Conservation (phyloP, 2,329 filamentous ascomycete genomes). For the Alternaria arborescens region DNA sequence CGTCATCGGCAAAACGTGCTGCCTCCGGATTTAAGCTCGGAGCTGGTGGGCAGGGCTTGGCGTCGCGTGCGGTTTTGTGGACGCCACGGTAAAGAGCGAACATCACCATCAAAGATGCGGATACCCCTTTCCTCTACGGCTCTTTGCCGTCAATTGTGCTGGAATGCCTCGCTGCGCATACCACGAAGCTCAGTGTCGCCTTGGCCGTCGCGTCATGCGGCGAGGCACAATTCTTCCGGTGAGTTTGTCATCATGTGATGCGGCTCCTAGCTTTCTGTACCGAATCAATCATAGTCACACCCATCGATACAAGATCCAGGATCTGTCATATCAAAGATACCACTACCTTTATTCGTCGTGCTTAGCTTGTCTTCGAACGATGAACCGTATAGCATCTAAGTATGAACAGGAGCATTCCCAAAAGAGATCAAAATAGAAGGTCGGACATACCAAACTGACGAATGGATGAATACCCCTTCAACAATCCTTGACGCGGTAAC, state of each 20-base stretch:
- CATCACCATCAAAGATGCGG: conserved; percentile 31
- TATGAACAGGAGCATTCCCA: conserved; percentile 24
- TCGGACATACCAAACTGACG: conserved; percentile 71
- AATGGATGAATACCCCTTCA: conserved; percentile 84
- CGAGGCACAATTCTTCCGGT: conserved; percentile 46
- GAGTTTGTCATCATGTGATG: conserved; percentile 44
- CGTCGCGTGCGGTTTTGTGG: conserved; percentile 30
- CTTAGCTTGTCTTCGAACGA: neutral
- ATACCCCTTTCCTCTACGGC: conserved; percentile 32
- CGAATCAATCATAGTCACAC: neutral
- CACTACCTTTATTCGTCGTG: neutral
- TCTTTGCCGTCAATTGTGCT: conserved; percentile 32
- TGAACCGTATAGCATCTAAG: conserved; percentile 16
- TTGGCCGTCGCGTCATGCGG: conserved; percentile 25
- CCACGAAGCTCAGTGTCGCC: conserved; percentile 17
- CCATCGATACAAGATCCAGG: neutral
- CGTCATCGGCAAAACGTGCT: conserved; percentile 39
- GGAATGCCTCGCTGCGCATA: conserved; percentile 11
- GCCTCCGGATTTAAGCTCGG: conserved; percentile 26
- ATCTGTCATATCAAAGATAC: neutral
- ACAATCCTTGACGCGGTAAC: conserved; percentile 78
- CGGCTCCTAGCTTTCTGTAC: neutral
- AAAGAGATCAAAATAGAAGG: conserved; percentile 67
- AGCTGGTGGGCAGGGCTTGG: conserved; percentile 34
- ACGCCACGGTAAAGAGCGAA: conserved; percentile 23